Conservation (phyloP, 2,329 filamentous ascomycete genomes). For the Helotiales sp. region DNA sequence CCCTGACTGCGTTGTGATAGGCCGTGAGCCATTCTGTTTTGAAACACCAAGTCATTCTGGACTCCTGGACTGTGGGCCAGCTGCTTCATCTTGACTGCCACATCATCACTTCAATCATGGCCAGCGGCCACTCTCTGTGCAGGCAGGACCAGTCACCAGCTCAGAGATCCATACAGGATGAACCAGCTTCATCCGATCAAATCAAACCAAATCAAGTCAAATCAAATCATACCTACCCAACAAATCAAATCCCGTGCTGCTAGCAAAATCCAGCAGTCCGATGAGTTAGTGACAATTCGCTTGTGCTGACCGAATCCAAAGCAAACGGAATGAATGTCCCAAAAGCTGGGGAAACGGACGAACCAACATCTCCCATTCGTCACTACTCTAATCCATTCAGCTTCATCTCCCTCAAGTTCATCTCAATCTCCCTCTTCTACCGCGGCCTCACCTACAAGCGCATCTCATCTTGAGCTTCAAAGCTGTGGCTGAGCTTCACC, state of each 20-base stretch:
- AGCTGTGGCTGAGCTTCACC: constrained; percentile 2
- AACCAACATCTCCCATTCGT: not conserved
- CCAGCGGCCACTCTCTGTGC: not conserved
- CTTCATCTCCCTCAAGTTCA: not conserved
- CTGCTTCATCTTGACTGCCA: constrained; percentile 13
- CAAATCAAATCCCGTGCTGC: not conserved
- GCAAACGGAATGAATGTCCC: not conserved
- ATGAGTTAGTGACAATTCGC: not conserved
- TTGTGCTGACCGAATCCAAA: not conserved
- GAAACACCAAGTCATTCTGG: constrained; percentile 15
- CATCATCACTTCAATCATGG: not conserved
- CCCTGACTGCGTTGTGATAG: constrained; percentile 6
- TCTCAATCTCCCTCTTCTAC: constrained; percentile 3
- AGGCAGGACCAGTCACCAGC: constrained; percentile 6
- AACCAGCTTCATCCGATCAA: not conserved
- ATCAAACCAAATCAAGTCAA: not conserved
- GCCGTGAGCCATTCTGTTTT: constrained; percentile 6
- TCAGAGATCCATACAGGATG: not conserved
- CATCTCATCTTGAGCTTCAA: not conserved
- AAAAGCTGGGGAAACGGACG: not conserved
- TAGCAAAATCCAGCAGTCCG: not conserved
- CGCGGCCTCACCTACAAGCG: not conserved
- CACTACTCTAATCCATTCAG: not conserved
- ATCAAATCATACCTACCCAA: not conserved
- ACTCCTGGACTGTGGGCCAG: not conserved